Evolutionary conservation across 1,284 basidiomycete genomes (phyloP).

Genomic region (Anthracocystis walkeri): DNA sequence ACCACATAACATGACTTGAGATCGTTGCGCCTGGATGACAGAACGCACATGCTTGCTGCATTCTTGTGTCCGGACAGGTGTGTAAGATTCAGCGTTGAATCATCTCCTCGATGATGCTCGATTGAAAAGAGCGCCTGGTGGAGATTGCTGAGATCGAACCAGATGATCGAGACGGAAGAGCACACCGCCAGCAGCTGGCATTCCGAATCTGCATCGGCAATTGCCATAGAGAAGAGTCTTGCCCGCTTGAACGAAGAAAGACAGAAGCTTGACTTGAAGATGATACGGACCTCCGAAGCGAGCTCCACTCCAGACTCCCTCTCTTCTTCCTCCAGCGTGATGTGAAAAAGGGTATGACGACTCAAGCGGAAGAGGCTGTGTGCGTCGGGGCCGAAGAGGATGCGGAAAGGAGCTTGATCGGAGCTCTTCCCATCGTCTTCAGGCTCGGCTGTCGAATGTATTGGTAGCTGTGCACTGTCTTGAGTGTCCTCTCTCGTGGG

Average conservation of each 20-base stretch:
- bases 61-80: background rate
- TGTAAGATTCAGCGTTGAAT: slow-evolving; percentile 24
- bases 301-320: background rate
- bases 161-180: slow-evolving; percentile 36
- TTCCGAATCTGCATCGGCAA: background rate
- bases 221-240: slow-evolving; percentile 29
- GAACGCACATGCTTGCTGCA: slow-evolving; percentile 6
- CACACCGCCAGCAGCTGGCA: slow-evolving; percentile 32
- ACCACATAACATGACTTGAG: slow-evolving; percentile 23
- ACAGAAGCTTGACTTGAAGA: slow-evolving; percentile 21
- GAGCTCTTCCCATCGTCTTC: too few relatives aligned
- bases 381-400: slow-evolving; percentile 13
- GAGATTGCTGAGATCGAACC: slow-evolving; percentile 23
- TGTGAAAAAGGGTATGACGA: slow-evolving; percentile 13
- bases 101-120: slow-evolving; percentile 46
- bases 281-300: background rate
- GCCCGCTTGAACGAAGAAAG: slow-evolving; percentile 23
- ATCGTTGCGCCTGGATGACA: slow-evolving; percentile 25
- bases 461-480: background rate
- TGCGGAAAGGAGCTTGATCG: slow-evolving; percentile 4
- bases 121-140: slow-evolving; percentile 20
- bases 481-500: background rate
- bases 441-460: background rate
- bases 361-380: slow-evolving; percentile 14
- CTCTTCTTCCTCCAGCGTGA: background rate